A percentile compares a stretch with the other conserved stretches of the same genome.
Conservation (phyloP, 257 asterid species). For the Rauvolfia tetraphylla region DNA sequence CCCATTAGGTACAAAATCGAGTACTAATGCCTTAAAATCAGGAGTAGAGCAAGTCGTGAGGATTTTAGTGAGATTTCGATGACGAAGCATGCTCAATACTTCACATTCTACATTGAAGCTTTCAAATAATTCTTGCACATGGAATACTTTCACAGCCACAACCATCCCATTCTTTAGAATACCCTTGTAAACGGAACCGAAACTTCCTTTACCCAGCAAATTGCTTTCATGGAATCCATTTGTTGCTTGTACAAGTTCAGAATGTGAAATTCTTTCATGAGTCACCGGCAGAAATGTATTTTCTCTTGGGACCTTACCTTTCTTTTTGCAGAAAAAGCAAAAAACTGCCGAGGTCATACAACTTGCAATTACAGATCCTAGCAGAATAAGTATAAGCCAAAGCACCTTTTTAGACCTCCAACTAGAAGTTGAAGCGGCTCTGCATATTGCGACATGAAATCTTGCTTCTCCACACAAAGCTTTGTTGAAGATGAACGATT, state of each 20-base stretch:
- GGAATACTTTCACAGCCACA: conserved; percentile 10
- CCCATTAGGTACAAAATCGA: conserved; percentile 18
- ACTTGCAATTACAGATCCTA: not conserved
- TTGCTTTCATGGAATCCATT: conserved; percentile 5
- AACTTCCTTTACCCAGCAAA: conserved; percentile 7
- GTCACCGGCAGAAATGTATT: not conserved
- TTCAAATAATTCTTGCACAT: not conserved
- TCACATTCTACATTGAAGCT: conserved; percentile 16
- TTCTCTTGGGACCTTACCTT: not conserved
- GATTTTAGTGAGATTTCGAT: conserved; percentile 15
- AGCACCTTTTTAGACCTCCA: not conserved
- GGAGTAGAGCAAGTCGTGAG: conserved; percentile 4
- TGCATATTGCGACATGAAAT: conserved; percentile 9
- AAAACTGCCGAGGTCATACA: not conserved
- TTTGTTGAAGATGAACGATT: conserved; percentile 23
- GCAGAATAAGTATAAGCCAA: not conserved
- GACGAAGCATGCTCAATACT: not conserved
- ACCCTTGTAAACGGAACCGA: conserved; percentile 15
- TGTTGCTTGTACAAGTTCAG: conserved; percentile 3
- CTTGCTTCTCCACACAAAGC: conserved; percentile 18
- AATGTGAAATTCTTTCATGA: not conserved
- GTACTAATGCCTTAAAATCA: conserved; percentile 17
- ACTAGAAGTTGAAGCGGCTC: not conserved
- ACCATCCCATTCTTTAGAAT: not conserved
- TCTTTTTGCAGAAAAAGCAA: not conserved